Evolutionary conservation across 2,329 filamentous ascomycete genomes (phyloP), one percentile per base, ranked within the genome.

Genomic region (Dothideomycetidae sp.): DNA sequence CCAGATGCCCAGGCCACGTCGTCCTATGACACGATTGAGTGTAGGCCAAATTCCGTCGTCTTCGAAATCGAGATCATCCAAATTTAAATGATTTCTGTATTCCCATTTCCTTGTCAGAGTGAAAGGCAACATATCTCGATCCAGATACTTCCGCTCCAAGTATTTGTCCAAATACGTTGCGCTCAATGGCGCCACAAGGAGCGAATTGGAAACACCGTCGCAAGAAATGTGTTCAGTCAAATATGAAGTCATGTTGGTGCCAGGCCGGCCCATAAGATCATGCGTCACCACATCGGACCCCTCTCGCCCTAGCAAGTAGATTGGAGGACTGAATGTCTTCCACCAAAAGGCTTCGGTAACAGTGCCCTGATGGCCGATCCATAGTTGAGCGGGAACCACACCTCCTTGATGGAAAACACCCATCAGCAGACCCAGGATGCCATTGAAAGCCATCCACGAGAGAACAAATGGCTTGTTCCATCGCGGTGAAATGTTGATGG

Each of bases 301-400:
- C 56, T 80, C 81, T 37, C 78, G 77, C 46, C 84, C 78, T 5
- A 86, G 63, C 13, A 88, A 67, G 80, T 81, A 88, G 23, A 79
- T 77, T 0, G 81, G 81, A 12, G 81, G 81, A 53, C 76, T 81
- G 53, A 86, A 86, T 1, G 81, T 86, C 55, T 85, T 86, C 81
- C 81, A 88, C 81, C 81, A 88, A 35, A 81, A 66, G 3, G 77
- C 78, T 21, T 78, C 68, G 2, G 74, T 75, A 5, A 79, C 73
- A 44, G 79, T 47, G 3, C 72, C 67, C 46, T 81, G 75, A 38
- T 71, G 71, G 50, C 75, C 79, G 51, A 88, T 66, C 52, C 82
- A 82, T 1, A 80, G 73, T 50, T 88, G 81, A 5, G 73, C 75
- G 0, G 81, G 78, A 1, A 88, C 68, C 16, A 86, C 72, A 30